These are phyloP conservation scores for Canavalia gladiata DNA, from an alignment of 306 rosid genomes.

Conservation along the genomic window DNA sequence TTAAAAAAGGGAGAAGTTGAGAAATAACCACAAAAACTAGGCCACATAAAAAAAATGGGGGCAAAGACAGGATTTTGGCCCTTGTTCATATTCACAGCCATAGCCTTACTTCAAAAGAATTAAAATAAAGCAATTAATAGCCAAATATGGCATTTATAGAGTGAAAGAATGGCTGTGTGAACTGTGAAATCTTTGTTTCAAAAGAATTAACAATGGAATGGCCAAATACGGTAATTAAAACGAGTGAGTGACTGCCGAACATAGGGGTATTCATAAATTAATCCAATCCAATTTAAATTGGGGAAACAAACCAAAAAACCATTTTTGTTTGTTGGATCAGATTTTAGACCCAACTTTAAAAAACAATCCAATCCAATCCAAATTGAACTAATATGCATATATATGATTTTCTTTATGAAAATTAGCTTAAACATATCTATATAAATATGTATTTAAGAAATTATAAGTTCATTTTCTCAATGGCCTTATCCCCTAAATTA, in stretches of 20 bases:
- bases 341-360: neutral
- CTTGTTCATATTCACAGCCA: too few species aligned
- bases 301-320: neutral
- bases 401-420: neutral
- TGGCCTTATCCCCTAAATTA: neutral
- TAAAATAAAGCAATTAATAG: neutral
- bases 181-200: constrained; percentile 1
- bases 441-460: neutral
- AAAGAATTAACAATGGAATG: neutral
- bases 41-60: too few species aligned
- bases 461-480: neutral
- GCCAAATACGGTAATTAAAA: neutral
- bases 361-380: neutral
- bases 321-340: neutral
- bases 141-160: neutral
- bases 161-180: neutral
- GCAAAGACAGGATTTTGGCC: too few species aligned
- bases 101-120: neutral
- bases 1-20: too few species aligned
- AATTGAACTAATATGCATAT: neutral
- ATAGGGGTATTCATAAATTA: neutral
- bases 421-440: neutral
- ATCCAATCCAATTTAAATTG: neutral
- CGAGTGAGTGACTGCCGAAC: neutral
- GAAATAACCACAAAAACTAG: too few species aligned